Conservation (phyloP, 371 early-diverging fungal genomes). For the Neoconidiobolus thromboides region DNA sequence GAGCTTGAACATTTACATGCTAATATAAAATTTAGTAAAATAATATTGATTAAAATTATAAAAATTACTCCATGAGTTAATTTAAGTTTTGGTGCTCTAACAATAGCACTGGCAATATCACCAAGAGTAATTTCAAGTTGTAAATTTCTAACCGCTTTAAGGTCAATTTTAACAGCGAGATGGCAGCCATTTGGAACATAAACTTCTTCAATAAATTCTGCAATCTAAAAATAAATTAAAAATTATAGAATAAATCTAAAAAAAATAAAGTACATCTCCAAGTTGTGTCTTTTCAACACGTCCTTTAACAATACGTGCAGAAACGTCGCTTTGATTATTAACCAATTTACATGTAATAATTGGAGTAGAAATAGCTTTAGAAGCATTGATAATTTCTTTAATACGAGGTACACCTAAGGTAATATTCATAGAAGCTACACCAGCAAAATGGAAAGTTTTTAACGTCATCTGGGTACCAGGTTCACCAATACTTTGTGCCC, state of each 20-base stretch:
- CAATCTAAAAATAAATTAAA: constrained; percentile 17
- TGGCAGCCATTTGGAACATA: constrained; percentile 54
- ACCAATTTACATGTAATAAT: constrained; percentile 73
- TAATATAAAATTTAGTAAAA: constrained; percentile 7
- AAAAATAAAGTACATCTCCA: constrained; percentile 27
- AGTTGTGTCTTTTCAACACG: constrained; percentile 78
- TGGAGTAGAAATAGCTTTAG: constrained; percentile 88
- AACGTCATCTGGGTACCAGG: constrained; percentile 99
- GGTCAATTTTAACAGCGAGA: constrained; percentile 59
- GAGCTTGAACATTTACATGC: constrained; percentile 54
- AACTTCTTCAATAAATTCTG: constrained; percentile 82
- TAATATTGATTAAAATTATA: not conserved
- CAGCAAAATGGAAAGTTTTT: constrained; percentile 99
- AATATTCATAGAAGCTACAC: constrained; percentile 98
- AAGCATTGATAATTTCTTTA: constrained; percentile 90
- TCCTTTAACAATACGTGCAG: constrained; percentile 89
- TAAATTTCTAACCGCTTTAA: constrained; percentile 43
- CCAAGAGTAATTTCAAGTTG: constrained; percentile 68
- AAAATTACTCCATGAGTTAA: constrained; percentile 33
- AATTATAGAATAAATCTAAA: no score
- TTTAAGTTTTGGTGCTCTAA: constrained; percentile 68
- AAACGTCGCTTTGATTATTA: constrained; percentile 36
- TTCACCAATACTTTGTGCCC: constrained; percentile 97
- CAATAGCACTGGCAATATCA: constrained; percentile 58
- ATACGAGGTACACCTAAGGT: constrained; percentile 99